Conservation (phyloP, 2,329 filamentous ascomycete genomes). For the Chalara sp. region DNA sequence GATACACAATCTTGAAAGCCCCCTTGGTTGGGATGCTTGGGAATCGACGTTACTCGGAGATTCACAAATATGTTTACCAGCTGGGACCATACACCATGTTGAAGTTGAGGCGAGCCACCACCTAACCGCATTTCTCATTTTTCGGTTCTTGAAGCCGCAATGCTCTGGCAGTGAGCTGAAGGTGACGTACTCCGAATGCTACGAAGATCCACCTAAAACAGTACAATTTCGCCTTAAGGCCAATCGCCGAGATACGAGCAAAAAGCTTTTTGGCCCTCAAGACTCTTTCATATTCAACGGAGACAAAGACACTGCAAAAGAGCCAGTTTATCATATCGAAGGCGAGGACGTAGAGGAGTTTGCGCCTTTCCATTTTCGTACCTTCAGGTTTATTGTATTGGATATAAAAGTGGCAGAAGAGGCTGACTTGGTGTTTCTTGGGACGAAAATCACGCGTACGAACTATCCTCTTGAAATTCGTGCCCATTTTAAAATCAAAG, state of each 20-base stretch:
- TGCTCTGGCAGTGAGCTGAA: neutral
- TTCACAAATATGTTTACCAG: neutral
- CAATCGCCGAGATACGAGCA: conserved; percentile 19
- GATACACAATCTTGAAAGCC: neutral
- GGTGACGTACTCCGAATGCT: neutral
- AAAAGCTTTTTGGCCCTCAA: neutral
- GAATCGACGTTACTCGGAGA: neutral
- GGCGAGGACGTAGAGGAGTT: conserved; percentile 1
- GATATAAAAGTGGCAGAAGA: neutral
- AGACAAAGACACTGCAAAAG: neutral
- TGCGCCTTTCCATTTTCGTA: conserved; percentile 5
- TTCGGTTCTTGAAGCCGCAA: neutral
- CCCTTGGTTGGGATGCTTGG: neutral
- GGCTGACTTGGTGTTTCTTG: neutral
- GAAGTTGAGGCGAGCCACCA: neutral
- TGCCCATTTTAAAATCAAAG: neutral
- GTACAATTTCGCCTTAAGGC: conserved; percentile 26
- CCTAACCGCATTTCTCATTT: neutral
- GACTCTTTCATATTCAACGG: neutral
- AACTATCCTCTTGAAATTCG: conserved; percentile 4
- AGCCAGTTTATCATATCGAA: neutral
- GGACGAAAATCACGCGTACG: neutral
- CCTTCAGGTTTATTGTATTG: conserved; percentile 1
- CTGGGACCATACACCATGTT: neutral
- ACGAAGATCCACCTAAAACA: neutral